These are phyloP conservation scores for Hypomontagnella submonticulosa DNA, from an alignment of 495 filamentous ascomycete genomes.

Conservation along the genomic window DNA sequence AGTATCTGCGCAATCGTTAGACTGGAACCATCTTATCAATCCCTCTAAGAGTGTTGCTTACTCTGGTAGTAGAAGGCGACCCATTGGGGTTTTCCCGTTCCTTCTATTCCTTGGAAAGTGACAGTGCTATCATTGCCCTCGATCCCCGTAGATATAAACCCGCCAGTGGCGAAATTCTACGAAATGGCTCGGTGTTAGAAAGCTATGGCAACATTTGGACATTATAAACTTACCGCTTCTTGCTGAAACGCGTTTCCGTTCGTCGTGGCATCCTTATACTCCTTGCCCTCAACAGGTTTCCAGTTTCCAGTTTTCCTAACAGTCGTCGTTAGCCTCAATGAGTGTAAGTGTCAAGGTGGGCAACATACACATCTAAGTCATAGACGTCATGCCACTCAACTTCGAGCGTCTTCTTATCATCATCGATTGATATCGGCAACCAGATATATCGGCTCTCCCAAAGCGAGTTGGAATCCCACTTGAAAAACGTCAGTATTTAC, in stretches of 20 bases:
- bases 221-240: slow-evolving; percentile 50
- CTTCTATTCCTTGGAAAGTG: slow-evolving; percentile 60
- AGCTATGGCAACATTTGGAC: neutral
- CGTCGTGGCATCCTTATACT: slow-evolving; percentile 57
- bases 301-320: slow-evolving; percentile 58
- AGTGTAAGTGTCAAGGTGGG: neutral
- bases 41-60: slow-evolving; percentile 21
- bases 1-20: slow-evolving; percentile 43
- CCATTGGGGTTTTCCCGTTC: slow-evolving; percentile 64
- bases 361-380: slow-evolving; percentile 54
- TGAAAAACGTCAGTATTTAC: slow-evolving; percentile 1
- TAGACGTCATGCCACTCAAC: slow-evolving; percentile 59
- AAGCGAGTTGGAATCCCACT: slow-evolving; percentile 64
- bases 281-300: slow-evolving; percentile 53
- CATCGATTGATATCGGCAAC: slow-evolving; percentile 60
- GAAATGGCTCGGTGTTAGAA: neutral
- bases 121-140: slow-evolving; percentile 64
- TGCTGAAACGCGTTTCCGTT: slow-evolving; percentile 59
- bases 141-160: slow-evolving; percentile 59
- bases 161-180: slow-evolving; percentile 58
- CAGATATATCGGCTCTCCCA: slow-evolving; percentile 66
- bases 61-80: slow-evolving; percentile 65
- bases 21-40: neutral
- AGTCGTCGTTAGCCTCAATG: slow-evolving; percentile 1
- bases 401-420: slow-evolving; percentile 49